Evolutionary conservation across 2,329 filamentous ascomycete genomes (phyloP).

Genomic region (Pestalotiopsis sp.): DNA sequence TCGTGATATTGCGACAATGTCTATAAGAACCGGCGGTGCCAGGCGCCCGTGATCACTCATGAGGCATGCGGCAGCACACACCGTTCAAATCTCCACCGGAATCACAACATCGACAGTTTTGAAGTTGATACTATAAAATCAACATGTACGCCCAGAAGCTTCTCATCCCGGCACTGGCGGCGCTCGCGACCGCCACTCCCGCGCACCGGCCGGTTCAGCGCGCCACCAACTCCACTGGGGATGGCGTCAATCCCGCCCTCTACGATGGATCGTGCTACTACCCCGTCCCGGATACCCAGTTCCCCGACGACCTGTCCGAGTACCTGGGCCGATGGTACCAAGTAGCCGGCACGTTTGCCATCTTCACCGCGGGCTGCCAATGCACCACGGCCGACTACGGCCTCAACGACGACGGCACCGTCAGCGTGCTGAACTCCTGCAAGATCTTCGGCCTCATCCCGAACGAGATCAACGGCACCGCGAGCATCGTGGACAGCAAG

Average conservation of each 20-base stretch:
- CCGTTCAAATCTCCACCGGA: no score
- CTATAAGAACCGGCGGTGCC: background rate
- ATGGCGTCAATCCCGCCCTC: constrained; percentile 9
- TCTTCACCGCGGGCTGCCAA: constrained; percentile 20
- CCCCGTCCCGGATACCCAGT: constrained; percentile 19
- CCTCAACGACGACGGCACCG: constrained; percentile 21
- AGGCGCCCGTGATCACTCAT: background rate
- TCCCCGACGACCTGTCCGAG: constrained; percentile 17
- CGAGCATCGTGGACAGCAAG: constrained; percentile 18
- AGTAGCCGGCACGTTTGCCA: constrained; percentile 20
- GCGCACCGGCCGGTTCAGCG: background rate
- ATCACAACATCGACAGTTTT: background rate
- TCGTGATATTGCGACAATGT: background rate
- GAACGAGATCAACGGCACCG: constrained; percentile 19
- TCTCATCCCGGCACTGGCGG: background rate
- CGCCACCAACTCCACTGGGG: background rate
- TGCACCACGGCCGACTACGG: constrained; percentile 22
- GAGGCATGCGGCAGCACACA: background rate
- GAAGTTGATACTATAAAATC: background rate
- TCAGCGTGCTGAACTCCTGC: constrained; percentile 21
- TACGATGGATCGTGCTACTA: constrained; percentile 22
- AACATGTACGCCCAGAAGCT: background rate
- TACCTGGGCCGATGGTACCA: constrained; percentile 23
- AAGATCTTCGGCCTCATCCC: constrained; percentile 16
- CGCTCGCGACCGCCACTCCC: background rate